Evolutionary conservation across 257 asterid genomes (phyloP).

Genomic region (Gardenia jasminoides): DNA sequence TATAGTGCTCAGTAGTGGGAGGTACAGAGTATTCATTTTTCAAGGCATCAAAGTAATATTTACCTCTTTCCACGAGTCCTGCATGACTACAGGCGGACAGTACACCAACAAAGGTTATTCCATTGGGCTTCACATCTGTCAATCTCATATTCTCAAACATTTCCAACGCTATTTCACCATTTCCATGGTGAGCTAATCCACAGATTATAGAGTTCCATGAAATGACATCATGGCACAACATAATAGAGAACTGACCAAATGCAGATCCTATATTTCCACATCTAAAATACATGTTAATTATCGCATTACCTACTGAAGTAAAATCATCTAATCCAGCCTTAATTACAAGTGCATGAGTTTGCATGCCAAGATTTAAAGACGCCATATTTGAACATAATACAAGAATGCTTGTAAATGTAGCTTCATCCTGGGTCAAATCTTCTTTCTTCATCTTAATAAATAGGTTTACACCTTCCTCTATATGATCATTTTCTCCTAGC

Average conservation of each 20-base stretch:
- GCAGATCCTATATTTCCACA: conserved; percentile 59
- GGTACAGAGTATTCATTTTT: conserved; percentile 37
- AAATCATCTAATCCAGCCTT: conserved; percentile 48
- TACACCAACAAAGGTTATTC: conserved; percentile 57
- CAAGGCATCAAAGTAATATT: conserved; percentile 44
- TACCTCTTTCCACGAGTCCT: conserved; percentile 55
- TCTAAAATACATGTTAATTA: conserved; percentile 55
- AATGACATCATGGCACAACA: conserved; percentile 42
- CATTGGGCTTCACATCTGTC: conserved; percentile 45
- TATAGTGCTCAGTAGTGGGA: conserved; percentile 53
- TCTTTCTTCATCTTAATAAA: conserved; percentile 49
- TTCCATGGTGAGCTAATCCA: conserved; percentile 64
- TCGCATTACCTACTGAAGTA: conserved; percentile 47
- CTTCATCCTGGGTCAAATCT: conserved; percentile 41
- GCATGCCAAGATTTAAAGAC: conserved; percentile 62
- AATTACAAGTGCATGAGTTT: conserved; percentile 48
- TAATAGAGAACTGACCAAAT: conserved; percentile 37
- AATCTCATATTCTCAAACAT: conserved; percentile 52
- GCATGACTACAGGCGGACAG: conserved; percentile 65
- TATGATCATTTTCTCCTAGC: conserved; percentile 49
- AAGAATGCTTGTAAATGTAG: conserved; percentile 59
- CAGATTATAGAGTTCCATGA: conserved; percentile 71
- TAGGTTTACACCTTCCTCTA: conserved; percentile 49
- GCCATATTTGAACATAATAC: conserved; percentile 51
- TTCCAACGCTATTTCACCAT: conserved; percentile 44